Evolutionary conservation across 2,329 filamentous ascomycete genomes (phyloP), one percentile per base, ranked within the genome.

Genomic region (Aspergillus costaricaensis): DNA sequence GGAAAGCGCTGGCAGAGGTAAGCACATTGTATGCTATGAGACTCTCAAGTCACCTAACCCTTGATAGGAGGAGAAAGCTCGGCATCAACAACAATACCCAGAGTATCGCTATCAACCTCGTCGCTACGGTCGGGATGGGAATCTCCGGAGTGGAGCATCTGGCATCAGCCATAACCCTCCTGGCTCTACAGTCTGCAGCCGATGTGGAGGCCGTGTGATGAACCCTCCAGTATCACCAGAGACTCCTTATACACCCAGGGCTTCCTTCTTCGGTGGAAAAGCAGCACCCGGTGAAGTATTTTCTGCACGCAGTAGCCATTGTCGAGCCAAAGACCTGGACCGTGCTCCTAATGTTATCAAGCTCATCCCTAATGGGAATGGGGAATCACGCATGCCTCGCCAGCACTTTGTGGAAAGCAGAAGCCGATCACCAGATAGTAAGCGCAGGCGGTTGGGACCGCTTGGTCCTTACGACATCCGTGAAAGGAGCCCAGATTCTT

Each of bases 61-160:
- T 15, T 32, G 23, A 44, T 67, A 89, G 86, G 86, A 96, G 78
- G 95, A 98, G 76, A 98, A 98, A 81, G 82, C 87, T 62, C 89
- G 91, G 17, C 95, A 99, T 76, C 89, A 92, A 71, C 88, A 88
- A 65, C 91, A 93, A 77, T 96, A 97, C 74, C 95, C 95, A 2
- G 90, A 91, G 66, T 99, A 99, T 78, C 88, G 92, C 64, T 99
- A 98, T 74, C 92, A 96, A 74, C 95, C 95, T 38, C 88, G 91
- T 23, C 85, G 91, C 32, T 84, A 82, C 59, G 79, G 79, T 19
- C 86, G 91, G 38, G 86, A 85, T 65, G 77, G 77, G 12, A 79
- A 72, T 59, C 72, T 73, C 60, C 77, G 76, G 44, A 74, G 67
- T 44, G 48, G 68, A 7, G 70, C 68, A 14, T 71, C 76, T 7